Base-by-base conservation (phyloP, 768 basidiomycete species). In the Vishniacozyma victoriae region DNA sequence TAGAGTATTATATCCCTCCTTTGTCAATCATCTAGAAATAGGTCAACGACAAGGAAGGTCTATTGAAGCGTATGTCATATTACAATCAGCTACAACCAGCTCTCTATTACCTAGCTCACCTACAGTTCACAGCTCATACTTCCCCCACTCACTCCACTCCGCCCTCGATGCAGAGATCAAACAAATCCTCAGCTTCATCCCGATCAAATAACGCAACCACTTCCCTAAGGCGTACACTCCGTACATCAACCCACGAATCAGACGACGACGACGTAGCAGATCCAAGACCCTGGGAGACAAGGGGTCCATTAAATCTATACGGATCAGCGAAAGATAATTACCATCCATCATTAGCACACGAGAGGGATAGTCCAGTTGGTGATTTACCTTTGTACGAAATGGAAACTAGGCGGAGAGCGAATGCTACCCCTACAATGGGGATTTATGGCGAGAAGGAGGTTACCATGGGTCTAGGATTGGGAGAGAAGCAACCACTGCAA, bases 281-380 rank as follows among this genome's bases (percentile, higher is more conserved):
- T 45, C 64, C 64, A 5, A 43, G 59, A 44, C 64, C 64, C 40
- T 66, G 64, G 64, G 64, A 66, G 52, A 55, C 55, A 2, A 39
- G 55, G 41, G 37, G 40, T 16, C 41, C 52, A 33, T 25, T 43
- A 6, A 50, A 55, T 24, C 46, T 42, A n/a, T 63, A 67, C 61
- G 64, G 61, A 1, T 57, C 61, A 13, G 35, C 40, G 22, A 26
- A 27, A 4, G 54, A 56, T n/a, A 14, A 16, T 13, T 25, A 14
- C 27, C 1, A 16, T 14, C 22, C 43, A 45, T 22, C 50, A 48
- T 16, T 29, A 27, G 5, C 14, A 45, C 20, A 22, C 41, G 29
- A 36, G 24, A 37, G 24, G 24, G 4, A n/a, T 36, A 35, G 23
- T 22, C 40, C 40, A 11, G 15, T 23, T 9, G 46, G 50, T 5